Percentiles rank a stretch among this genome's conserved stretches.
phyloP scores from a whole-genome alignment of 495 filamentous ascomycete species.

The Thozetella sp. region DNA sequence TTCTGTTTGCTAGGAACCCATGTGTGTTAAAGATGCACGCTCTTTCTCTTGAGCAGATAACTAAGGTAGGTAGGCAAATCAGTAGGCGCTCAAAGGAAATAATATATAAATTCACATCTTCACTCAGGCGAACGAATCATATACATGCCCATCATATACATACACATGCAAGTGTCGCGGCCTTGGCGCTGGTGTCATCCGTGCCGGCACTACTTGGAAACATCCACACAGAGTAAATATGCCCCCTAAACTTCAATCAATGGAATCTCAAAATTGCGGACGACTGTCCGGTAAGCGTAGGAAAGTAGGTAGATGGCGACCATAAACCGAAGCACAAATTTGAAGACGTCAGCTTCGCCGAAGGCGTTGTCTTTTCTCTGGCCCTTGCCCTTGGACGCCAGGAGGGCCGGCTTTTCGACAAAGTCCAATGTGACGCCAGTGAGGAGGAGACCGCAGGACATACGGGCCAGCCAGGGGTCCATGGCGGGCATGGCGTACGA shows the following conservation, averaged over 20 bases:
- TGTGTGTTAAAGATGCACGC: not conserved
- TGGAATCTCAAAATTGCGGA: not conserved
- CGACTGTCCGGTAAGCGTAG: not conserved
- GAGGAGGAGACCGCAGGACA: not conserved
- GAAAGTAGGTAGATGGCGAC: not conserved
- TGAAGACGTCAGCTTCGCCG: not conserved
- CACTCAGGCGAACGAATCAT: not conserved
- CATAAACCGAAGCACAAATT: not conserved
- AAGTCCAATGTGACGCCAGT: not conserved
- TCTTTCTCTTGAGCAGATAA: not conserved
- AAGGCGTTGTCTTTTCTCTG: not conserved
- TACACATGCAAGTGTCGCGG: not conserved
- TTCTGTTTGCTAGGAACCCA: no score
- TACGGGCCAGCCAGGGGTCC: not conserved
- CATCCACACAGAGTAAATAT: not conserved
- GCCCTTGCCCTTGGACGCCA: not conserved
- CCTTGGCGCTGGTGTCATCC: not conserved
- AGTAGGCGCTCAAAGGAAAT: not conserved
- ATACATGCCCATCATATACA: not conserved
- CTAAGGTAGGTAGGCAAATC: not conserved
- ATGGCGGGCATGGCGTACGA: not conserved
- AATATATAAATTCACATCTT: not conserved
- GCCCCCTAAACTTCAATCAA: not conserved
- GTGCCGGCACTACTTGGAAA: not conserved
- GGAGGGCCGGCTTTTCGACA: not conserved